These are phyloP conservation scores for Phytophthora nicotianae DNA, from an alignment of 352 stramenopile genomes.

Conservation along the genomic window DNA sequence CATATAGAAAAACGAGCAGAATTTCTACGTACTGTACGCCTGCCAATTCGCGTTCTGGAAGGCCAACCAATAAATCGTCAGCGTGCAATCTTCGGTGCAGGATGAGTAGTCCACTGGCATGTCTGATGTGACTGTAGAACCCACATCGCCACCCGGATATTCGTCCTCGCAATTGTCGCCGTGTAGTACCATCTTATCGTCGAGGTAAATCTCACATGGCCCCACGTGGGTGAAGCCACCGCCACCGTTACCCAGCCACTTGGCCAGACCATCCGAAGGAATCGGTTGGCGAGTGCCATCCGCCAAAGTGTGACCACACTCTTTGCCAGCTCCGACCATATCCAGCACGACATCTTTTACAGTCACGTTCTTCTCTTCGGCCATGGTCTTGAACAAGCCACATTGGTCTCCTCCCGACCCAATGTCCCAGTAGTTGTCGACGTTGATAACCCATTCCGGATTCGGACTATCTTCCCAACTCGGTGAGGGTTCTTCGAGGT, in stretches of 20 bases:
- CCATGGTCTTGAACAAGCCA: slow-evolving; percentile 34
- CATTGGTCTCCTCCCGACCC: slow-evolving; percentile 34
- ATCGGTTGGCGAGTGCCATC: slow-evolving; percentile 37
- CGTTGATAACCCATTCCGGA: slow-evolving; percentile 18
- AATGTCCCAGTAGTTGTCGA: slow-evolving; percentile 43
- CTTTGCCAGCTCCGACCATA: slow-evolving; percentile 33
- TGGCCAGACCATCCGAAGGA: slow-evolving; percentile 31
- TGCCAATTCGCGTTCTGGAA: slow-evolving; percentile 34
- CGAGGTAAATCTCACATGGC: slow-evolving; percentile 53
- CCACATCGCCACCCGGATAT: slow-evolving; percentile 21
- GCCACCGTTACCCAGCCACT: slow-evolving; percentile 38
- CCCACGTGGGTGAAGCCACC: slow-evolving; percentile 42
- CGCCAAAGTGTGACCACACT: slow-evolving; percentile 39
- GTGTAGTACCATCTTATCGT: slow-evolving; percentile 43
- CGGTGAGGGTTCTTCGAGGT: slow-evolving; percentile 24
- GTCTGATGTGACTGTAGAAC: slow-evolving; percentile 22
- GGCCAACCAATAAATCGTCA: background rate
- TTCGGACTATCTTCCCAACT: slow-evolving; percentile 17
- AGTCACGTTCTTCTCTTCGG: slow-evolving; percentile 33
- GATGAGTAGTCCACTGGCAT: slow-evolving; percentile 46
- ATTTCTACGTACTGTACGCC: no score
- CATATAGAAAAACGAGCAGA: no score
- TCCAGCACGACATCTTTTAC: slow-evolving; percentile 42
- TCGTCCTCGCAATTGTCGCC: slow-evolving; percentile 46
- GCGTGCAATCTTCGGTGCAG: slow-evolving; percentile 39